Evolutionary conservation across 2,329 filamentous ascomycete species (phyloP), one percentile per base, ranked within the genome.

Genomic region (Xylaria sp.): DNA sequence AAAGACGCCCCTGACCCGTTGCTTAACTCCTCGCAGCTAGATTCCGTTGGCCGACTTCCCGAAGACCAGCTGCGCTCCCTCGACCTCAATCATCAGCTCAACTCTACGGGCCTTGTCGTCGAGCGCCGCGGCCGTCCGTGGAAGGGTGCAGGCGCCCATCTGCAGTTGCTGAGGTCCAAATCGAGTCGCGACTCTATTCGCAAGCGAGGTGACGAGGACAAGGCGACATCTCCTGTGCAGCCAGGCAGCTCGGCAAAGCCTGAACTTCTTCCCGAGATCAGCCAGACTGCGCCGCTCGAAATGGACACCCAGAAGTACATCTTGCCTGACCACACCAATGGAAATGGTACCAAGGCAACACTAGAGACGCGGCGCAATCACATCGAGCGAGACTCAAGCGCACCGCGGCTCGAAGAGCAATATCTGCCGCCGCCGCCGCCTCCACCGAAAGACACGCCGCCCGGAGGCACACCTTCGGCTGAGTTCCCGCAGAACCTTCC

Each of bases 281-380:
- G 77, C 74, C 80, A 81, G 42, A 75, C 81, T 17, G 81, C 84
- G 62, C 83, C 84, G 66, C 75, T 89, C 79, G 86, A 87, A 72
- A 89, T 91, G 86, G 91, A 93, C 80, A 90, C 88, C 65, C 87
- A 91, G 77, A 93, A 93, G 79, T 93, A 93, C 77, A 87, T 89
- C 53, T 81, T 93, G 78, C 90, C 91, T 65, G 91, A 93, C 79
- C 87, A 90, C 77, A 87, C 83, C 61, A 90, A 89, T 80, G 85
- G 88, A 80, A 87, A 93, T 83, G 88, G 89, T 80, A 86, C 89
- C 78, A 90, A 91, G 77, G 85, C 85, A 48, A 87, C 88, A 70
- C 81, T 84, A 38, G 86, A 88, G 44, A 88, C 83, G 51, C 85
- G 86, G 65, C 83, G 84, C 72, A 87, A 89, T 72, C 88, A 90